Percentiles rank a stretch among this genome's conserved stretches.
These are phyloP conservation scores for Agrocybe pediades DNA, from an alignment of 768 basidiomycete species.

Conservation along the genomic window DNA sequence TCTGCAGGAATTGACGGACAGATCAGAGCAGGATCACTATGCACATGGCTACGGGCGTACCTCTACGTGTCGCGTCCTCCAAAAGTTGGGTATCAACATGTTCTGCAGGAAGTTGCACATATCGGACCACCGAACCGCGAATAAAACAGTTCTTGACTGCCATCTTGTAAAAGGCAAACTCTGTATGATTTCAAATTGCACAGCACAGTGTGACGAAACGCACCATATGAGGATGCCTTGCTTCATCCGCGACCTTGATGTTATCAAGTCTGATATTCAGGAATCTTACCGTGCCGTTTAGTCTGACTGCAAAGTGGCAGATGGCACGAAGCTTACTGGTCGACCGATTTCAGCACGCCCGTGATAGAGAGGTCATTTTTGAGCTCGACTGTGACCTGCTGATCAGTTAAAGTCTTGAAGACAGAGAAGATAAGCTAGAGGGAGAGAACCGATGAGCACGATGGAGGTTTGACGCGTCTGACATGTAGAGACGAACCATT, in stretches of 20 bases:
- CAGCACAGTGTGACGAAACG: neutral
- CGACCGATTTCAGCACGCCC: conserved; percentile 94
- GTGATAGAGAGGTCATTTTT: conserved; percentile 99
- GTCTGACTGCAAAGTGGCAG: neutral
- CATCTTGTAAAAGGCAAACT: conserved; percentile 76
- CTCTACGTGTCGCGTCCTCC: conserved; percentile 96
- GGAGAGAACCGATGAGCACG: neutral
- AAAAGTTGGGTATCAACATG: conserved; percentile 94
- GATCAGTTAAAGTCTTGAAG: conserved; percentile 98
- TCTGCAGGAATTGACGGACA: conserved; percentile 31
- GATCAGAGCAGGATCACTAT: neutral
- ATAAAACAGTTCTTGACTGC: conserved; percentile 99
- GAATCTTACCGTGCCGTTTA: conserved; percentile 52
- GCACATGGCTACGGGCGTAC: conserved; percentile 40
- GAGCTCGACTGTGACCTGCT: conserved; percentile 94
- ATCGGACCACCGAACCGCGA: conserved; percentile 96
- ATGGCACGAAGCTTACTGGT: conserved; percentile 59
- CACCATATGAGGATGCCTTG: conserved; percentile 97
- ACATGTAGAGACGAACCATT: conserved; percentile 15
- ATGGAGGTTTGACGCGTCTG: neutral
- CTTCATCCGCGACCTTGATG: conserved; percentile 90
- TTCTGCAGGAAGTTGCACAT: conserved; percentile 91
- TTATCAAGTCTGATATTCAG: conserved; percentile 95
- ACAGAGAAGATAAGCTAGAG: conserved; percentile 91
- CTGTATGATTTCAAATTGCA: conserved; percentile 1